phyloP scores from a whole-genome alignment of 345 rosid species.

The Eucalyptus shirleyi region DNA sequence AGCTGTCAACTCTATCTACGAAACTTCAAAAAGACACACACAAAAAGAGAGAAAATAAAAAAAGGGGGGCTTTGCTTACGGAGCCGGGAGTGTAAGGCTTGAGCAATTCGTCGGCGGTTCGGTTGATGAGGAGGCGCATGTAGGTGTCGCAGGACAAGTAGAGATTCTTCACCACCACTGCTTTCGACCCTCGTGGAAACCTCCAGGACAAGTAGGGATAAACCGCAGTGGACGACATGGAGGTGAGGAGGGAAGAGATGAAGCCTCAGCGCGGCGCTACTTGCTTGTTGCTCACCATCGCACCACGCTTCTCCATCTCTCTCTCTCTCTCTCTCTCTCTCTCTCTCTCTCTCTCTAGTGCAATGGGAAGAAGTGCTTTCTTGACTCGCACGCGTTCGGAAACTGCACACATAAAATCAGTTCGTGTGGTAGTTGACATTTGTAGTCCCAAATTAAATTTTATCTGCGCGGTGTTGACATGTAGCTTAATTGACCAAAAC shows the following conservation, averaged over 20 bases:
- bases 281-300: constrained; percentile 4
- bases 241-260: too few relatives aligned
- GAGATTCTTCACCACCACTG: not conserved
- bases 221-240: too few relatives aligned
- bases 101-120: not conserved
- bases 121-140: not conserved
- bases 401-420: not conserved
- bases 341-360: not conserved
- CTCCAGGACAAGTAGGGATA: too few relatives aligned
- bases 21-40: not conserved
- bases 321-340: not conserved
- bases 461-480: not conserved
- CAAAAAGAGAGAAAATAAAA: too few relatives aligned
- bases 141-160: constrained; percentile 4
- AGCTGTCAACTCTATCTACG: not conserved
- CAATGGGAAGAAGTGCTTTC: not conserved
- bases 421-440: not conserved
- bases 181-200: not conserved
- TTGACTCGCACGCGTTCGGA: not conserved
- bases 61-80: not conserved
- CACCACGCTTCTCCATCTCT: not conserved
- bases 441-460: not conserved
- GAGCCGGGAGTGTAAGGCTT: not conserved
- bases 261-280: not conserved
- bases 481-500: not conserved